Base-by-base conservation (phyloP, 371 early-diverging fungal species). In the Actinomortierella ambigua region DNA sequence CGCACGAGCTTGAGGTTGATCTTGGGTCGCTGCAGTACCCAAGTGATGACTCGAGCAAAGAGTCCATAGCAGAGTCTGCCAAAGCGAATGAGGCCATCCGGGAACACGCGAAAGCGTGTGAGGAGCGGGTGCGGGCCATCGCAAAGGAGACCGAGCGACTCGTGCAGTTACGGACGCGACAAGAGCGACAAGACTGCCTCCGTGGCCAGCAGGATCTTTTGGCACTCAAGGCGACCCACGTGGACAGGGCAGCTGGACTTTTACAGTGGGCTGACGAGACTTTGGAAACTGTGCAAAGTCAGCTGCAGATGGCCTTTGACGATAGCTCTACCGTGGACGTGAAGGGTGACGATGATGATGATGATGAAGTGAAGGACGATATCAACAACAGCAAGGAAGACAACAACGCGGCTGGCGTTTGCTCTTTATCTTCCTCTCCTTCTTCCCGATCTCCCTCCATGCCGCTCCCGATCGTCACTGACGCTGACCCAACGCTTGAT, bases 201-300 rank as follows among this genome's bases (percentile, higher is more conserved):
- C 50, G 26, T 7, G 43, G 26, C 15, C 68, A 67, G 46, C 53
- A 53, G 6, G 42, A 40, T 13, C 46, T 23, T n/a, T 63, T 73
- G 42, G 27, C 23, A 24, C 54, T 56, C 34, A 73, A 67, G 61
- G 26, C 46, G 26, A 17, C 20, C 47, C 39, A 53, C 3, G 55
- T 73, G 23, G 68, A 63, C 5, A 52, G 28, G n/a, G 58, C 63
- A 0, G 27, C 63, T 2, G 47, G 53, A 13, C 18, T 73, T 6
- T 7, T 67, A 44, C 41, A 63, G 20, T 67, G 68, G 75, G 61
- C 55, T 5, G 40, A 67, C 27, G 63, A 66, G 26, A 60, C 75
- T 42, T 11, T 51, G 1, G 43, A 41, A 7, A 43, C 24, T 1
- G 63, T 67, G 2, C 39, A 63, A 11, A 24, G n/a, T 15, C 24